Evolutionary conservation across 352 stramenopile species (phyloP), one percentile per base, ranked within the genome.

Genomic region (Pythium utonaiense): DNA sequence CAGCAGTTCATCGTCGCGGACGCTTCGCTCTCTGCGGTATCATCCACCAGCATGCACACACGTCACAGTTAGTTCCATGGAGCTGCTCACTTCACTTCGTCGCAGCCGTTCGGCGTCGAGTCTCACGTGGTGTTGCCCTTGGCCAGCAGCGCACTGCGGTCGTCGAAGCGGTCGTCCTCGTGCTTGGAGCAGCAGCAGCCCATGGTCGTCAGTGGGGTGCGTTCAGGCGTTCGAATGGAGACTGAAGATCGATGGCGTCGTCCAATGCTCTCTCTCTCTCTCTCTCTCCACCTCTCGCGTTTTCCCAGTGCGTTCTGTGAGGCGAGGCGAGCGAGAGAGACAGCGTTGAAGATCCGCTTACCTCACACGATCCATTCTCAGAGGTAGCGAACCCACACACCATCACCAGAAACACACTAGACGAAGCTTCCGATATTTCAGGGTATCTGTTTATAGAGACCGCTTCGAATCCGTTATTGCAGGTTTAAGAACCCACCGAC

Each of bases 151-250:
- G 73, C 66, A 40, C 80, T 72, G 30, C 50, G 76, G 48, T 70
- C 71, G 36, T 86, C 77, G 54, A 87, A 86, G 53, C 62, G 74
- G 44, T 90, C 80, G 41, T 90, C 80, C 47, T 90, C 80, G 36
- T 44, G 36, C 60, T 66, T 70, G 42, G 80, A 90, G 57, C 71
- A 73, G 48, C 80, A 90, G 65, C 80, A 90, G 60, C 80, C 80
- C 80, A 90, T 90, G 30, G 58, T 49, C 40, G 16, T 41, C 12
- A 34, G 0, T 13, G 6, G 12, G 24, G 53, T 1, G 9, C 19
- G 16, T 30, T 12, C n/a, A 42, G 50, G 30, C 19, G 30, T 19
- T 19, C 10, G 28, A 60, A 34, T 42, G 30, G 17, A 17, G n/a
- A 33, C 28, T 33, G 28, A 33, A 5, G 5, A 33, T 33, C 5